A percentile compares a stretch with the other conserved stretches of the same genome.
These are phyloP conservation scores for Podosphaera aphanis DNA, from an alignment of 2,329 filamentous ascomycete species.

Conservation along the genomic window DNA sequence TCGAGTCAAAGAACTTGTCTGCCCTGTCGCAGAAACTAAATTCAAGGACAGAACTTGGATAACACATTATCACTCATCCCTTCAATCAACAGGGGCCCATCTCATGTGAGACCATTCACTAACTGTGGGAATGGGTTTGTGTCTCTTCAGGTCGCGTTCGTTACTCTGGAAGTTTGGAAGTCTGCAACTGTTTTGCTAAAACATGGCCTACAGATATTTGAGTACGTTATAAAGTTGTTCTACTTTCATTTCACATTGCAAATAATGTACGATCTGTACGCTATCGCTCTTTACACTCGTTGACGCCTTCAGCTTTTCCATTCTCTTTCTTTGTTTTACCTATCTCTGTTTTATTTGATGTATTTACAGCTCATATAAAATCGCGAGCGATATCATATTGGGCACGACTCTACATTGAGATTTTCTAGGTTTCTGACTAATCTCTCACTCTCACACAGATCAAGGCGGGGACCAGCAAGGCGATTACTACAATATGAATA, in stretches of 20 bases:
- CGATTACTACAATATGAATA: conserved; percentile 39
- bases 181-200: background rate
- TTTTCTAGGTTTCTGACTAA: conserved; percentile 6
- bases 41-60: too few species aligned
- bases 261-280: background rate
- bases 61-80: background rate
- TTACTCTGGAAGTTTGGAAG: background rate
- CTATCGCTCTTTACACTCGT: background rate
- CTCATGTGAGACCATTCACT: background rate
- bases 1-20: too few species aligned
- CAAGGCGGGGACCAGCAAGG: conserved; percentile 22
- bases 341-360: background rate
- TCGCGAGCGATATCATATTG: background rate
- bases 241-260: background rate
- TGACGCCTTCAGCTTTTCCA: background rate
- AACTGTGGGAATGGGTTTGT: background rate
- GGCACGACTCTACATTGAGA: conserved; percentile 2
- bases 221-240: background rate
- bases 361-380: background rate
- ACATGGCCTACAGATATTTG: conserved; percentile 1
- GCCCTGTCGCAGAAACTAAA: too few species aligned
- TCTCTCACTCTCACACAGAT: conserved; percentile 6
- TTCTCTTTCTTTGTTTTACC: background rate
- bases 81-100: background rate
- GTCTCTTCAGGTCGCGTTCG: background rate